Base-by-base conservation (phyloP, 768 basidiomycete species). In the Phaffia tasmanica region DNA sequence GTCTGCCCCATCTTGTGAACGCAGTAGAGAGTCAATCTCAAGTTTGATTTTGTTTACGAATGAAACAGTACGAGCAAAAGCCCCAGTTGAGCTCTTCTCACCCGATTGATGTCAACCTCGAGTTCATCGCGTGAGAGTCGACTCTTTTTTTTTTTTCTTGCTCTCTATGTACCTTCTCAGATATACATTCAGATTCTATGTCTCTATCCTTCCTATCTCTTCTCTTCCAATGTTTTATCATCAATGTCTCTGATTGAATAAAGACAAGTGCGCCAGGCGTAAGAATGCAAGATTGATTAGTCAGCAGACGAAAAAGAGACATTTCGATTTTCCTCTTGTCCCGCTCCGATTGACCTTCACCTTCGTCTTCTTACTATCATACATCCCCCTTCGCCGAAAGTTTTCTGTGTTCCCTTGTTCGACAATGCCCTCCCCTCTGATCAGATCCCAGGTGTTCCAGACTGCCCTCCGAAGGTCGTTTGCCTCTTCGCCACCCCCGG, bases 21-120 rank as follows among this genome's bases (percentile, higher is more conserved):
- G 16, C 30, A 46, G 3, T 49, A 29, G 3, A 21, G 14, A 8
- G 21, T 35, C 29, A 16, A 4, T 30, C 50, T 18, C 71, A 75
- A 60, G 21, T 32, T 35, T 21, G n/a, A 58, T 57, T 47, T 58
- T 9, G 65, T 57, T 56, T 76, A 74, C 59, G 73, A 74, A 21
- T 63, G 29, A 74, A 70, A 19, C 76, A 77, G 70, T 80, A 79
- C 71, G 67, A 70, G 21, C 79, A 80, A 71, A 77, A 78, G 64
- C 79, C 80, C 1, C 79, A 80, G 66, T 62, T 77, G 29, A 71
- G 73, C 9, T 72, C 75, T 7, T 72, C 71, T 71, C 75, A 77
- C 66, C 76, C 72, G 35, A 72, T 72, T 64, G 67, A 67, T 59
- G 69, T 68, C 47, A 61, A 60, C 54, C 23, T 55, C 5, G 46